Evolutionary conservation across 768 basidiomycete species (phyloP).

Genomic region (Tremella yokohamensis): DNA sequence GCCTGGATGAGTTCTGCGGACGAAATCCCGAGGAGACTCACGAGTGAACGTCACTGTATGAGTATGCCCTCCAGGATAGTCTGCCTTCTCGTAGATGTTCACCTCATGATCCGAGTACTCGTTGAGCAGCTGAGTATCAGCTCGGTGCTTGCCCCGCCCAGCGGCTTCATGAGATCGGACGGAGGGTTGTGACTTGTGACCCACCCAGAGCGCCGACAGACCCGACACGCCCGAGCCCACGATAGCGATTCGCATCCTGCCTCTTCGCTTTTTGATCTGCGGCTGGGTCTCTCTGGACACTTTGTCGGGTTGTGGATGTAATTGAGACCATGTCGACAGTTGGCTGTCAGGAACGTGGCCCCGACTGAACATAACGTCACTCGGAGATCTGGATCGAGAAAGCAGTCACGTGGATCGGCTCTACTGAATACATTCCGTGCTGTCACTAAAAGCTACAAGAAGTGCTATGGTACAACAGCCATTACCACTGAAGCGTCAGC

Average conservation of each 20-base stretch:
- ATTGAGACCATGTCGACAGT: no score
- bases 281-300: no score
- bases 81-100: conserved; percentile 68
- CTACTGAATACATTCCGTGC: no score
- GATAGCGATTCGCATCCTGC: conserved; percentile 57
- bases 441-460: no score
- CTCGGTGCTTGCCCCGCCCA: neutral
- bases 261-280: no score
- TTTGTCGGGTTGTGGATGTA: no score
- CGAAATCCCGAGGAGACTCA: conserved; percentile 8
- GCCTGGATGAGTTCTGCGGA: neutral
- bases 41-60: conserved; percentile 62
- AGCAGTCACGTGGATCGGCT: no score
- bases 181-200: conserved; percentile 20
- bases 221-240: conserved; percentile 76
- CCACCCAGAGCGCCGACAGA: conserved; percentile 71
- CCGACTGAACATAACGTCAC: no score
- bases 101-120: conserved; percentile 71
- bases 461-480: neutral
- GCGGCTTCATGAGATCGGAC: neutral
- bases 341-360: no score
- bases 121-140: conserved; percentile 59
- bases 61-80: conserved; percentile 69
- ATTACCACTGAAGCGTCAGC: conserved; percentile 2
- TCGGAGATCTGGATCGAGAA: no score